Base-by-base conservation (phyloP, 2,329 filamentous ascomycete species). In the Pseudogymnoascus sp. region DNA sequence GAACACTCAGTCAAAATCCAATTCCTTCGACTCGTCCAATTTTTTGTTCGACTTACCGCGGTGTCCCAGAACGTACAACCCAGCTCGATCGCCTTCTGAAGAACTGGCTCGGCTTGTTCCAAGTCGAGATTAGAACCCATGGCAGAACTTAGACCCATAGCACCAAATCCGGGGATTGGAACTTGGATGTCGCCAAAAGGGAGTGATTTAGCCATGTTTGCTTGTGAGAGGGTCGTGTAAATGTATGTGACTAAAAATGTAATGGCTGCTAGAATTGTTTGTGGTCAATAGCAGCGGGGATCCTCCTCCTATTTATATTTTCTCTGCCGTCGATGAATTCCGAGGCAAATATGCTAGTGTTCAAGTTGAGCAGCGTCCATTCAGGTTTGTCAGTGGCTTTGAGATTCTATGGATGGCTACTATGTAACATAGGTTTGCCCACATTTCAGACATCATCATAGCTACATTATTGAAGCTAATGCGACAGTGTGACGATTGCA, bases 131-230 rank as follows among this genome's bases (percentile, higher is more conserved):
- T 78, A 39, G 60, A 75, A 4, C 80, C 79, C 19, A 81, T 54
- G 3, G 75, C 77, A 64, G 76, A 77, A 66, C 74, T 80, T 11
- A 81, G 68, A 6, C 80, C 80, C 79, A 82, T 82, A 10, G 79
- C 79, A 19, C 80, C 80, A 64, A 82, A 81, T 62, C 79, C 79
- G 1, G 79, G 79, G 4, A 68, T 67, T 3, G 77, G 74, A 14
- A 80, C 77, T 39, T 77, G 65, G 34, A 76, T 70, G 62, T 76
- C 69, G 21, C 67, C 70, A 61, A 80, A 80, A 2, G 73, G 73
- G 57, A 80, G 68, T 65, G 77, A 76, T 62, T 77, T 75, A 65
- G 77, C 77, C 77, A 79, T 74, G 48, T 62, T 69, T 41, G 23
- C 21, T 45, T 25, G 14, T 45, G 6, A 31, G 39, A 51, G 8